These are phyloP conservation scores for Pisolithus thermaeus DNA, from an alignment of 1,284 basidiomycete genomes.

Conservation along the genomic window DNA sequence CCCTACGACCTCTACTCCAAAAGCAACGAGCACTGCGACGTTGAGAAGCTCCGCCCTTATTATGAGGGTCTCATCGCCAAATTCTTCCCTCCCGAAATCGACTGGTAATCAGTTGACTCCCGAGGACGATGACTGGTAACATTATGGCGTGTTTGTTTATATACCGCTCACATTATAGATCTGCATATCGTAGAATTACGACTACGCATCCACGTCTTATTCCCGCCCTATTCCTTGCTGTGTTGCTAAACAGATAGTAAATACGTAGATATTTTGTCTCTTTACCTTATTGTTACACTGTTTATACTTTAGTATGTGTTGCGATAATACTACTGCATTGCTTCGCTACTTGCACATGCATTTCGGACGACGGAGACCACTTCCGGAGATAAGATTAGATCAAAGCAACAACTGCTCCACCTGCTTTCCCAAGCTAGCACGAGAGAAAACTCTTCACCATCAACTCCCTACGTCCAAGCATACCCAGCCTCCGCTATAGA, in stretches of 20 bases:
- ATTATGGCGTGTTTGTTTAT: neutral
- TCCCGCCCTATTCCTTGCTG: neutral
- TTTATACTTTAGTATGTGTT: neutral
- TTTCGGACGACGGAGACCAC: too few species aligned
- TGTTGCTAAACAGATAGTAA: neutral
- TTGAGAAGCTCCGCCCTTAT: constrained; percentile 69
- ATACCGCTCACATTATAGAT: neutral
- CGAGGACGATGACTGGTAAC: neutral
- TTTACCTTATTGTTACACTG: neutral
- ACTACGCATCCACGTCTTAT: neutral
- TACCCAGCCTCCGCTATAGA: too few species aligned
- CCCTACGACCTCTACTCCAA: constrained; percentile 92
- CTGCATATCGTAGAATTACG: neutral
- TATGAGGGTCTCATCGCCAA: constrained; percentile 78
- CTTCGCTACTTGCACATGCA: neutral
- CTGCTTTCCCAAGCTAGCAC: neutral
- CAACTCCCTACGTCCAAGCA: too few species aligned
- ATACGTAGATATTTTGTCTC: neutral
- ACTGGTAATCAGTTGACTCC: constrained; percentile 51
- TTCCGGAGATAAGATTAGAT: neutral
- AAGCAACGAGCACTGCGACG: constrained; percentile 64
- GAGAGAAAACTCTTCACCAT: too few species aligned
- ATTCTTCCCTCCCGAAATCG: constrained; percentile 74
- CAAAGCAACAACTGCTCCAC: neutral
- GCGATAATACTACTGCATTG: neutral